A percentile compares a stretch with the other conserved stretches of the same genome.
Conservation (phyloP, 164 flowering plant species). For the Nelumbo lutea region DNA sequence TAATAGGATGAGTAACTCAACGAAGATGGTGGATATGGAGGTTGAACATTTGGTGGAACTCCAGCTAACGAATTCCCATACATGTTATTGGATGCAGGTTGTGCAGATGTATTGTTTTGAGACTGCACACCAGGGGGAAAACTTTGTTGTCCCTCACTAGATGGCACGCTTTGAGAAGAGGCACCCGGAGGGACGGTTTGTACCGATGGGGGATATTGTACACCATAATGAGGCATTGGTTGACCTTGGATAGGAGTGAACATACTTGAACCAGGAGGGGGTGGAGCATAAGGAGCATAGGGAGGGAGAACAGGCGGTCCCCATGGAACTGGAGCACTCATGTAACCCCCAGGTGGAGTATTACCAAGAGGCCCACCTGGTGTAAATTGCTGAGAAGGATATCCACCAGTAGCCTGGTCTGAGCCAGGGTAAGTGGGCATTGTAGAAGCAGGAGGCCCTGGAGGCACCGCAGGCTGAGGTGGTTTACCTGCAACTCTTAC, state of each 20-base stretch:
- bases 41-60: slow-evolving; percentile 47
- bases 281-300: slow-evolving; percentile 52
- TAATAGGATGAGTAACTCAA: slow-evolving; percentile 62
- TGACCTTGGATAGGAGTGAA: slow-evolving; percentile 59
- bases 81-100: slow-evolving; percentile 25
- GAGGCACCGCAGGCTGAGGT: slow-evolving; percentile 75
- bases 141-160: slow-evolving; percentile 54
- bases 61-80: slow-evolving; percentile 41
- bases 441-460: slow-evolving; percentile 65
- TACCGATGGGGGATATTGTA: slow-evolving; percentile 57
- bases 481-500: slow-evolving; percentile 97
- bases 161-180: slow-evolving; percentile 36
- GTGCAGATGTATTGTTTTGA: slow-evolving; percentile 32
- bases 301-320: slow-evolving; percentile 67
- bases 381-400: slow-evolving; percentile 78
- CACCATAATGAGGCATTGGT: slow-evolving; percentile 55
- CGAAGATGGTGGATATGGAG: slow-evolving; percentile 49
- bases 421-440: slow-evolving; percentile 50
- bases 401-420: slow-evolving; percentile 46
- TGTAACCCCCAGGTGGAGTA: slow-evolving; percentile 46
- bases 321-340: slow-evolving; percentile 81
- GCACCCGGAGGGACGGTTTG: slow-evolving; percentile 46
- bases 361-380: slow-evolving; percentile 51
- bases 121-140: slow-evolving; percentile 64
- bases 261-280: slow-evolving; percentile 69